Evolutionary conservation across 306 rosid genomes (phyloP), one percentile per base, ranked within the genome.

Genomic region (Calophaca sinica): DNA sequence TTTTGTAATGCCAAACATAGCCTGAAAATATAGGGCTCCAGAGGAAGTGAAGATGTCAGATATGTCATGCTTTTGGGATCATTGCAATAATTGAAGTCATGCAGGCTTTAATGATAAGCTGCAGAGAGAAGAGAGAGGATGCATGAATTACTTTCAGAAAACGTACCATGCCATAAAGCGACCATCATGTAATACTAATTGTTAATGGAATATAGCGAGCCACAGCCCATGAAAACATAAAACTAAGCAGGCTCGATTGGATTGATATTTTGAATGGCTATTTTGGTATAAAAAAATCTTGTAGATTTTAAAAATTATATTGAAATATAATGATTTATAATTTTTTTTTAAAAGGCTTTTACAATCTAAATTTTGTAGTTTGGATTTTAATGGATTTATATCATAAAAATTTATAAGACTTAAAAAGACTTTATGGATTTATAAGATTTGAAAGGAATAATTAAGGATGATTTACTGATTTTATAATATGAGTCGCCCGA

Each of bases 1-100:
- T 20, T 20, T 20, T 20, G 26, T 39, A 62, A 14, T 8, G 14
- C 12, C 13, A 14, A 41, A 45, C 12, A 9, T 11, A 68, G 41
- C 11, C 29, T 49, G 74, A 84, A 73, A 14, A 62, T 2, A 61
- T 33, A 61, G 61, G 75, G 68, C 78, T 83, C 61, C 7, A 82
- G 83, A 62, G 74, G 83, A 81, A 79, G 84, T 74, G 86, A 83
- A 63, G 76, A 75, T 90, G 93, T 86, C 83, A 83, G 93, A 86
- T 72, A 78, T 94, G 93, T 85, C 88, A 88, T 86, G 90, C 88
- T 90, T 85, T 87, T 88, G 89, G 93, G 96, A 94, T 94, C 87
- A 85, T 87, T 87, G 93, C 96, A 90, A 90, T 91, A 64, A 94
- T 92, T 91, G 98, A 91, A 91, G 78, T 81, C 86, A 90, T 88